Conservation (phyloP, 2,329 filamentous ascomycete species). For the Phoma sp. region DNA sequence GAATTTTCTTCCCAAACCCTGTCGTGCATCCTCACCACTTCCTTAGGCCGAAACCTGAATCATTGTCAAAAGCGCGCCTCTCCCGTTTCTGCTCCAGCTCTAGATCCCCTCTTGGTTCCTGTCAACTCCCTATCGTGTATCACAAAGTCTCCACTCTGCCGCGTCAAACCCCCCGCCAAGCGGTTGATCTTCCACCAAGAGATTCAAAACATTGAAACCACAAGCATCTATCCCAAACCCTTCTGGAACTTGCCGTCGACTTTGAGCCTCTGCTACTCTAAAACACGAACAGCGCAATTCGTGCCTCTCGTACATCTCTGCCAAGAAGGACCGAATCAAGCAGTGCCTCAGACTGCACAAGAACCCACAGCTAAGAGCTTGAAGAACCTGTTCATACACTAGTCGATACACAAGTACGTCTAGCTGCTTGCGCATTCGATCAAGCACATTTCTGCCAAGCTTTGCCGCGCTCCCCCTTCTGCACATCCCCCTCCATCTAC, state of each 20-base stretch:
- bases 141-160: constrained; percentile 37
- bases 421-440: constrained; percentile 27
- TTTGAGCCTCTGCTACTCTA: constrained; percentile 12
- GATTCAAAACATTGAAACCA: constrained; percentile 33
- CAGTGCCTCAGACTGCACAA: constrained; percentile 18
- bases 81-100: constrained; percentile 16
- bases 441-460: constrained; percentile 30
- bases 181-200: constrained; percentile 29
- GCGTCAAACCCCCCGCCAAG: constrained; percentile 37
- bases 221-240: constrained; percentile 28
- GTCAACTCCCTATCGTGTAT: constrained; percentile 22
- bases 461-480: constrained; percentile 19
- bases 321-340: constrained; percentile 37
- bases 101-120: constrained; percentile 8
- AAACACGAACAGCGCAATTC: constrained; percentile 27
- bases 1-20: constrained; percentile 20
- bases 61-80: constrained; percentile 15
- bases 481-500: constrained; percentile 20
- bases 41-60: constrained; percentile 8
- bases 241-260: constrained; percentile 27
- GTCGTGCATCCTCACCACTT: constrained; percentile 14
- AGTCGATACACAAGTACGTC: constrained; percentile 29
- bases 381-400: constrained; percentile 29
- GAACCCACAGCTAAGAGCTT: constrained; percentile 31
- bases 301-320: constrained; percentile 20